Percentiles rank a stretch among this genome's conserved stretches.
phyloP scores from a whole-genome alignment of 2,329 filamentous ascomycete species.

The Ascochyta lentis region DNA sequence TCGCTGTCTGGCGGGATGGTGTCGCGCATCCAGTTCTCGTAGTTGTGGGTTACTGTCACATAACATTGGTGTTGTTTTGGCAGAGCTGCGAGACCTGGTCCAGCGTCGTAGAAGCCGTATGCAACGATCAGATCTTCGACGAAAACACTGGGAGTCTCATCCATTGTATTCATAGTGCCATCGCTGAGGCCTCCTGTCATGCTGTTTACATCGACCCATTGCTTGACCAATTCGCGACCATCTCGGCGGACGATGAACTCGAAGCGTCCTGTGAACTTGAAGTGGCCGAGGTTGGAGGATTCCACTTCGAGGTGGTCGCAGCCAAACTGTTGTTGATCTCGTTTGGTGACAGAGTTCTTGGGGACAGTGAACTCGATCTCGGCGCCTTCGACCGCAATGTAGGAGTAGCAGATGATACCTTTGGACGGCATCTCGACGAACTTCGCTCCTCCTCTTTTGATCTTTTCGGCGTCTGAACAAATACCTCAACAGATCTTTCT shows the following conservation, averaged over 20 bases:
- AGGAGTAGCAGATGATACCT: slow-evolving; percentile 43
- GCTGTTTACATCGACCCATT: slow-evolving; percentile 57
- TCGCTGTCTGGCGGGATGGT: slow-evolving; percentile 51
- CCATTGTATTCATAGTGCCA: slow-evolving; percentile 48
- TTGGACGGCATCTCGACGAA: slow-evolving; percentile 43
- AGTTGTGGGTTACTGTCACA: slow-evolving; percentile 55
- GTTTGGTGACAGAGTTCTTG: slow-evolving; percentile 38
- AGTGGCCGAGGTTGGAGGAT: slow-evolving; percentile 50
- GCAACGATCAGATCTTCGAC: slow-evolving; percentile 49
- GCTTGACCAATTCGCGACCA: slow-evolving; percentile 50
- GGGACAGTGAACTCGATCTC: slow-evolving; percentile 57
- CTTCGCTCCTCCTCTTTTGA: neutral
- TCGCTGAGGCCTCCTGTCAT: slow-evolving; percentile 53
- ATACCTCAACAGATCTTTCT: neutral
- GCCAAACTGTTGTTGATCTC: slow-evolving; percentile 47
- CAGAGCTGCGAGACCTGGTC: slow-evolving; percentile 52
- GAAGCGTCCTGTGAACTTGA: slow-evolving; percentile 56
- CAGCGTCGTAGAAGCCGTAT: slow-evolving; percentile 60
- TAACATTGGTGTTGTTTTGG: slow-evolving; percentile 53
- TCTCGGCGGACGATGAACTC: slow-evolving; percentile 50
- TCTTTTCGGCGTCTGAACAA: neutral
- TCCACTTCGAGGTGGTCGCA: slow-evolving; percentile 57
- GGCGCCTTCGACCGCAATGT: slow-evolving; percentile 47
- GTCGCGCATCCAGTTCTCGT: slow-evolving; percentile 54
- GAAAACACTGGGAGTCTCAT: slow-evolving; percentile 39